Evolutionary conservation across 1,139 yeast species (phyloP).

Genomic region (Meyerozyma guilliermondii): DNA sequence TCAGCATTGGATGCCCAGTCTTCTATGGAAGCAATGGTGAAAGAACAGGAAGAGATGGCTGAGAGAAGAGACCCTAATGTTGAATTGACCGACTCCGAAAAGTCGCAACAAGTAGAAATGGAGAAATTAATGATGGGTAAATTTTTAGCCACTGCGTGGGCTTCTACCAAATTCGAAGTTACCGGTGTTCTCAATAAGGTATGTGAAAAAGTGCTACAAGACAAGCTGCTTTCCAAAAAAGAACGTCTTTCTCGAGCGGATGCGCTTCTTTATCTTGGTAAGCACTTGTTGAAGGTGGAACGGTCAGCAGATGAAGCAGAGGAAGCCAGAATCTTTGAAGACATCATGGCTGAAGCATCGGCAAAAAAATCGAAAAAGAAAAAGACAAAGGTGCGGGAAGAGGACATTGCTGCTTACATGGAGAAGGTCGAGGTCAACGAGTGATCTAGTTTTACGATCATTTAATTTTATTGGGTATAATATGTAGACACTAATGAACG

Average conservation of each 20-base stretch:
- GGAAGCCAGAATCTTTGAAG: slow-evolving; percentile 73
- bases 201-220: slow-evolving; percentile 54
- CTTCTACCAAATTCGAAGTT: slow-evolving; percentile 69
- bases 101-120: slow-evolving; percentile 52
- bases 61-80: slow-evolving; percentile 26
- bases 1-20: slow-evolving; percentile 41
- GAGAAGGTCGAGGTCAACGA: slow-evolving; percentile 7
- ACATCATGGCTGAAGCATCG: slow-evolving; percentile 64
- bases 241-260: slow-evolving; percentile 55
- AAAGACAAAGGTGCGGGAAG: slow-evolving; percentile 7
- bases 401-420: slow-evolving; percentile 10
- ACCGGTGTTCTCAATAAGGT: slow-evolving; percentile 64
- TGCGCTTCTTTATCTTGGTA: slow-evolving; percentile 54
- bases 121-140: slow-evolving; percentile 69
- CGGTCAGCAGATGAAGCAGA: slow-evolving; percentile 69
- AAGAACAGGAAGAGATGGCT: slow-evolving; percentile 46
- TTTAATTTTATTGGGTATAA: background rate
- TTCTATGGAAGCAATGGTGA: slow-evolving; percentile 36
- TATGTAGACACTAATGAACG: background rate
- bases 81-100: slow-evolving; percentile 37
- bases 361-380: slow-evolving; percentile 39
- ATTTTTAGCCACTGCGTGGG: slow-evolving; percentile 76
- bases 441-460: background rate
- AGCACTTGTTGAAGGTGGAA: slow-evolving; percentile 47
- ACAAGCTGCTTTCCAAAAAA: slow-evolving; percentile 47